Evolutionary conservation across 176 grass and related monocot species (phyloP), one percentile per base, ranked within the genome.

Genomic region (Hsuehochloa calcarea): DNA sequence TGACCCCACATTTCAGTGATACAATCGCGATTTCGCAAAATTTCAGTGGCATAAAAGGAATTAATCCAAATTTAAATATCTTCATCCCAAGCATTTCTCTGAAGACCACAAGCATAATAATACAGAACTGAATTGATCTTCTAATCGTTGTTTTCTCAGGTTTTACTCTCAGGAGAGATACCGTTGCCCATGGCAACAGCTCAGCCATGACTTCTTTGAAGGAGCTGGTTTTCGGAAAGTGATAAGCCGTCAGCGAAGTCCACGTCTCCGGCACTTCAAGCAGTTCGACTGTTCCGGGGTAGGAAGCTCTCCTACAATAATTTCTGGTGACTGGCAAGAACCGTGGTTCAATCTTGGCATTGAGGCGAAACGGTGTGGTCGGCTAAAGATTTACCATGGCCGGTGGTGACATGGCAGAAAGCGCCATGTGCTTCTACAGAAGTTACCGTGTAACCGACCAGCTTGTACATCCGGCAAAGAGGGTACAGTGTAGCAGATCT

Each of bases 181-280:
- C 91, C 19, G 41, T 85, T 37, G 96, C 96, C 60, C 83, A 92
- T 84, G 93, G 91, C 45, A 88, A 92, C 76, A 92, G 74, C 80
- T 95, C 93, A 35, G 89, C 96, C 35, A 17, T 88, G 75, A 87
- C 79, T 59, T 94, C 91, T 78, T 77, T 98, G 77, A 98, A 95
- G 58, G 91, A 98, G 61, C 69, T 98, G 55, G 4, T 96, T 77
- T 94, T 91, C 11, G 93, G 90, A 11, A 79, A 85, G 73, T 90
- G 82, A 90, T 59, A 31, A 22, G 3, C 6, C 34, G 13, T 26
- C 6, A 5, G 5, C 31, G 31, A 50, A 29, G 68, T 40, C 69
- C 63, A 47, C 75, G 5, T 65, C 15, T 50, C 60, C 11, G 13
- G 13, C 54, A 55, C 5, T 46, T 68, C 2, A 85, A 91, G 71